Base-by-base conservation (phyloP, 108 stramenopile species). In the Parmales sp. region DNA sequence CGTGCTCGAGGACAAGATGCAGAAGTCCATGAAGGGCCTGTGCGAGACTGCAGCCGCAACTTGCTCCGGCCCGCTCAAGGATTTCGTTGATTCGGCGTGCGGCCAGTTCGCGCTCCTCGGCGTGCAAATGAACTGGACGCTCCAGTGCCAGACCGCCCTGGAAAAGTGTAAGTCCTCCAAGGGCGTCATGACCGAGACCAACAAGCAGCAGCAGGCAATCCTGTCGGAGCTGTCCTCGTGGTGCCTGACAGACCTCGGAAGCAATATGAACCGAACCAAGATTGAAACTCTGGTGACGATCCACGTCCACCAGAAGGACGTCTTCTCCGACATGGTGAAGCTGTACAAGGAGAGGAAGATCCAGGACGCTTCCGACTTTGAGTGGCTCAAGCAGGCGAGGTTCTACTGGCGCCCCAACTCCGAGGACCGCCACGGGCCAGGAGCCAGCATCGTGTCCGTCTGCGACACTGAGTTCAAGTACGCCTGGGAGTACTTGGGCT, bases 401-500 rank as follows among this genome's bases (percentile, higher is more conserved):
- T 86, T 82, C 75, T 86, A 86, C 74, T 86, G 85, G 85, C 23
- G 70, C 20, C 64, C 39, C 19, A 41, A 65, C 38, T 78, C 72
- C 20, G 72, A 39, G n/a, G 73, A 70, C 39, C 80, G 83, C 81
- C 80, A 82, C 6, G 77, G 69, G 38, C 81, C 90, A 41, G 92
- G 92, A 9, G 83, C 89, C 23, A 78, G 78, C 38, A 80, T 90
- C 19, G 73, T 79, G 23, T 72, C 80, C 34, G 28, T 63, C 8
- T 79, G 85, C 31, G 73, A 75, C 25, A 45, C 68, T 18, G 81
- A 83, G 38, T 82, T 86, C 50, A 79, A 79, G 36, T 84, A 86
- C 75, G 85, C 81, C 9, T 86, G 82, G 67, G 85, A 86, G 76
- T 86, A 83, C 78, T 70, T 86, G n/a, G 85, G 85, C 26, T 83